Base-by-base conservation (phyloP, 129 eudicot species). In the Deinandra increscens region DNA sequence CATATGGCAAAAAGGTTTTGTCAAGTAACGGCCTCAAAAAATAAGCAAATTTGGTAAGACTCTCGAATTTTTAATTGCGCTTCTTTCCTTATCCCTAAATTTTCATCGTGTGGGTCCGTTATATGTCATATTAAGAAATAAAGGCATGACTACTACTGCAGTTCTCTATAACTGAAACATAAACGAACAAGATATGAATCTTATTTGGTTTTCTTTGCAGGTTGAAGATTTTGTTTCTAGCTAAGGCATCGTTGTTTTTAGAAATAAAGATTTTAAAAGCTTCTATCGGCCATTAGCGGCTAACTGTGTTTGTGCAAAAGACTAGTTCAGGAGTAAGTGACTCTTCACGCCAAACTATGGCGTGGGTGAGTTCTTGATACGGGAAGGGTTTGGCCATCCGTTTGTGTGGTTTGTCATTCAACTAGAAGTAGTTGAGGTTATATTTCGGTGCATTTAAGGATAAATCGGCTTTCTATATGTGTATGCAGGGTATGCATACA, bases 1-100 rank as follows among this genome's bases (percentile, higher is more conserved):
- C 87, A 4, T 83, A 83, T 5, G 87, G 87, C 56, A 83, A 83
- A 74, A 83, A 83, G 80, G 84, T 83, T 65, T 68, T 83, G 70
- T 83, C 87, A 26, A 83, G 82, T 58, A 83, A 83, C 44, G 71
- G 84, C 50, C 79, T 83, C 22, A 83, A 83, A 63, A 83, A 83
- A 83, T 83, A 75, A 83, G 54, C 69, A 37, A 46, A 11, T 11
- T 36, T 61, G 70, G 80, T 79, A 73, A 60, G 49, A 41, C 44
- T 31, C 39, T 31, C 39, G 17, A 11, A 9, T 58, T 17, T 34
- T 45, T 59, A 34, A 33, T 20, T 12, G 9, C 26, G 33, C 3
- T 34, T 55, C 23, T 68, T 44, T 46, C n/a, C 50, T 44, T 6
- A 29, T 26, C 34, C 44, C 34, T 37, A 37, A 9, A 3, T 36